phyloP scores from a whole-genome alignment of 2,329 filamentous ascomycete genomes.

The Alternaria gaisen region DNA sequence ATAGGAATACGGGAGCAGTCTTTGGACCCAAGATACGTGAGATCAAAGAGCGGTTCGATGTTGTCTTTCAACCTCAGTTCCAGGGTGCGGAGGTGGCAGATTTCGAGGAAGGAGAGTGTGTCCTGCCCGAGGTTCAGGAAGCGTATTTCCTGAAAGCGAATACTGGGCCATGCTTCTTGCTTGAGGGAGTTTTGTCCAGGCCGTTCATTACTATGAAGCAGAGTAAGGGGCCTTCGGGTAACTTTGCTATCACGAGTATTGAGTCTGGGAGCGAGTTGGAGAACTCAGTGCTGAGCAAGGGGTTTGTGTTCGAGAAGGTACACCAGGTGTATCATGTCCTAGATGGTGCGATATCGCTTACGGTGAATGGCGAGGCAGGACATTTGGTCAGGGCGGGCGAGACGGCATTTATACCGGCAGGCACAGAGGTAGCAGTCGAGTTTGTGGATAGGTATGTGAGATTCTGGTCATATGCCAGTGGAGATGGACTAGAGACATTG shows the following conservation, averaged over 20 bases:
- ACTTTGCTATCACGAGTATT: constrained; percentile 31
- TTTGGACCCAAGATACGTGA: constrained; percentile 28
- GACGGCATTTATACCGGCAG: constrained; percentile 28
- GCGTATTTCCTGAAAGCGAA: constrained; percentile 31
- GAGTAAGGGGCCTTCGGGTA: constrained; percentile 18
- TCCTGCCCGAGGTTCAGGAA: constrained; percentile 16
- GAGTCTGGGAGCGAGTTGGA: constrained; percentile 25
- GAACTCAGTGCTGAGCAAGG: constrained; percentile 19
- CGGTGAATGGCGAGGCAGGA: constrained; percentile 11
- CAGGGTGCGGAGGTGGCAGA: constrained; percentile 21
- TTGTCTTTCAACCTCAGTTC: constrained; percentile 25
- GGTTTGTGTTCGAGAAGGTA: constrained; percentile 20
- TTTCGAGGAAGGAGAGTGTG: constrained; percentile 16
- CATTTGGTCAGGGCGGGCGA: constrained; percentile 28
- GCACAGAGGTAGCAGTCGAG: constrained; percentile 21
- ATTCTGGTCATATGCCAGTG: constrained; percentile 32
- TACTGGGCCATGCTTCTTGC: constrained; percentile 26
- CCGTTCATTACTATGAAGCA: constrained; percentile 31
- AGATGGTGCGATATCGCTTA: constrained; percentile 26
- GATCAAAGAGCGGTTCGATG: constrained; percentile 32
- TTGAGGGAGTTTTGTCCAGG: constrained; percentile 23
- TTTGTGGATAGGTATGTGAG: constrained; percentile 28
- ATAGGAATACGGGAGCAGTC: constrained; percentile 17
- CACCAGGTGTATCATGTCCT: constrained; percentile 30
- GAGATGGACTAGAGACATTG: constrained; percentile 27